Percentiles rank a stretch among this genome's conserved stretches.
phyloP scores from a whole-genome alignment of 140 eudicot genomes.

The Bidens hawaiensis region DNA sequence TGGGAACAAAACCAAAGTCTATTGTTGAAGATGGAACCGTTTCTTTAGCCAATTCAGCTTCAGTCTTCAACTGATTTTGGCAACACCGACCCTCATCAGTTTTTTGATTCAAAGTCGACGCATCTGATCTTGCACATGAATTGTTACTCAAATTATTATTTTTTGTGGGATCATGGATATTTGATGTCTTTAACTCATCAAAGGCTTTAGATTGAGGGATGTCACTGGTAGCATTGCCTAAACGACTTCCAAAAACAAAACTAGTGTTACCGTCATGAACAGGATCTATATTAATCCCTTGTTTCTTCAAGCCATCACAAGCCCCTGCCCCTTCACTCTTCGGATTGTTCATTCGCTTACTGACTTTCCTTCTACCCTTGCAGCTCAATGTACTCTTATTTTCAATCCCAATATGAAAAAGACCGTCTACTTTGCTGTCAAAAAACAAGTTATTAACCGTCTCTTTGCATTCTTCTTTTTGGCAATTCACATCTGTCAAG shows the following conservation, averaged over 20 bases:
- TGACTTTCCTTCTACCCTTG: conserved; percentile 22
- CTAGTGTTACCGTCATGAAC: conserved; percentile 10
- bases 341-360: conserved; percentile 13
- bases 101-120: conserved; percentile 6
- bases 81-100: conserved; percentile 11
- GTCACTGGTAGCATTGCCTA: conserved; percentile 16
- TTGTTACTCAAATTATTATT: conserved; percentile 20
- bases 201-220: conserved; percentile 31
- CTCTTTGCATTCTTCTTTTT: conserved; percentile 11
- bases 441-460: conserved; percentile 13
- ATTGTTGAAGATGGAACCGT: conserved; percentile 20
- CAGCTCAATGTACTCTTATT: conserved; percentile 8
- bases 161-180: conserved; percentile 29
- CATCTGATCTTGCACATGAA: conserved; percentile 19
- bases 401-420: conserved; percentile 36
- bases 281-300: conserved; percentile 11
- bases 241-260: conserved; percentile 27
- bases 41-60: conserved; percentile 7
- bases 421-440: conserved; percentile 22
- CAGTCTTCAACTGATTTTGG: conserved; percentile 19
- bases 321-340: conserved; percentile 24
- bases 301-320: conserved; percentile 18
- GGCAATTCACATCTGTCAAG: conserved; percentile 5
- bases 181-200: conserved; percentile 46
- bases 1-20: too few species aligned